phyloP scores from a whole-genome alignment of 768 basidiomycete species.

The Coprinellus micaceus region DNA sequence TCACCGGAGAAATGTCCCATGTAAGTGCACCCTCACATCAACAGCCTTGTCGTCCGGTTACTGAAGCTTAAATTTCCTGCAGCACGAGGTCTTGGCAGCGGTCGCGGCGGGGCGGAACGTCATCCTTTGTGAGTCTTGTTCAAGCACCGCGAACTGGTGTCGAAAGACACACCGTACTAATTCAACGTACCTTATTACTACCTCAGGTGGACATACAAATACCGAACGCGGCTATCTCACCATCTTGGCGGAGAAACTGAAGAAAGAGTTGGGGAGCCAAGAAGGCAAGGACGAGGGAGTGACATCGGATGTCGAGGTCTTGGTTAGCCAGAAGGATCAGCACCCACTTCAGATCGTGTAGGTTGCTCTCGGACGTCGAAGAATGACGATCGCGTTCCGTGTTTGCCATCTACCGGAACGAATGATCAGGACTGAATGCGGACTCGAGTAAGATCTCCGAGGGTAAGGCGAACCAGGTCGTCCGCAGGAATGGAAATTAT shows the following conservation, averaged over 20 bases:
- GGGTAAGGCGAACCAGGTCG: not conserved
- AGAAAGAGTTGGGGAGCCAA: slow-evolving; percentile 42
- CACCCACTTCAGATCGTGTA: slow-evolving; percentile 75
- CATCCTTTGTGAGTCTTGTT: slow-evolving; percentile 66
- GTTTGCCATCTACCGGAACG: not conserved
- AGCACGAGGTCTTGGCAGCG: slow-evolving; percentile 88
- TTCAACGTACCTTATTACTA: slow-evolving; percentile 18
- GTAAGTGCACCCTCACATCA: slow-evolving; percentile 38
- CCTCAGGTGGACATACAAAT: slow-evolving; percentile 83
- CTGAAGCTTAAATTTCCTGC: slow-evolving; percentile 17
- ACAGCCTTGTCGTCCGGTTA: slow-evolving; percentile 12
- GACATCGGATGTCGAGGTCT: slow-evolving; percentile 49
- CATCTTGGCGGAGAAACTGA: slow-evolving; percentile 62
- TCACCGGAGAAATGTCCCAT: slow-evolving; percentile 93
- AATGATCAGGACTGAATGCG: not conserved
- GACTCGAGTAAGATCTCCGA: not conserved
- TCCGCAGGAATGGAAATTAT: not conserved
- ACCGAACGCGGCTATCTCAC: slow-evolving; percentile 93
- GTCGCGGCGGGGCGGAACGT: slow-evolving; percentile 75
- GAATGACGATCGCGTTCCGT: not conserved
- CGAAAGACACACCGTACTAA: slow-evolving; percentile 18
- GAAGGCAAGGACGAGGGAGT: slow-evolving; percentile 30
- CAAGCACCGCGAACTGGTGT: slow-evolving; percentile 11
- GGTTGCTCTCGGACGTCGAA: slow-evolving; percentile 7
- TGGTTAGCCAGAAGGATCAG: slow-evolving; percentile 67